Conservation (phyloP, 2,329 filamentous ascomycete genomes). For the Pezicula radicicola region DNA sequence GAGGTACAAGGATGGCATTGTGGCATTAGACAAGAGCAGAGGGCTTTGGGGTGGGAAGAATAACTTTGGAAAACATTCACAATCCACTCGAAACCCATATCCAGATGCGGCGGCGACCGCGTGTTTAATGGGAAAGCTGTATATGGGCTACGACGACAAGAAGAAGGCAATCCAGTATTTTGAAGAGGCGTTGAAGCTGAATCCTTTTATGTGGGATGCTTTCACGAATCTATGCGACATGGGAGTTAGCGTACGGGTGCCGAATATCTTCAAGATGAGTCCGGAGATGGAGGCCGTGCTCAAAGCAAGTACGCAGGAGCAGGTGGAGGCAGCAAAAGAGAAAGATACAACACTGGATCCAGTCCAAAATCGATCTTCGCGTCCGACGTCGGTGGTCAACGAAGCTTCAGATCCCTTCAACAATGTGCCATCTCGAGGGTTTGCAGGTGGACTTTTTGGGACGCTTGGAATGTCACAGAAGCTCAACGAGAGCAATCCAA, state of each 20-base stretch:
- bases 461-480: constrained; percentile 27
- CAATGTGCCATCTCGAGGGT: constrained; percentile 22
- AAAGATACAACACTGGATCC: constrained; percentile 20
- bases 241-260: constrained; percentile 76
- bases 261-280: constrained; percentile 81
- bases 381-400: constrained; percentile 19
- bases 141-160: constrained; percentile 75
- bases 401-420: constrained; percentile 31
- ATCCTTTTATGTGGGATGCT: constrained; percentile 98
- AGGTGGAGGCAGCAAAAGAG: constrained; percentile 15
- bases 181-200: constrained; percentile 82
- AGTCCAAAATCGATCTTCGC: constrained; percentile 20
- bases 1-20: constrained; percentile 75
- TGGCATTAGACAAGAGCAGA: constrained; percentile 78
- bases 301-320: constrained; percentile 23
- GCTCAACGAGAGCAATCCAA: constrained; percentile 31
- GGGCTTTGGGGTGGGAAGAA: constrained; percentile 72
- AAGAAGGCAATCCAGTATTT: constrained; percentile 83
- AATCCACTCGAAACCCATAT: constrained; percentile 68
- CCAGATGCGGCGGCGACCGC: constrained; percentile 84
- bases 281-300: constrained; percentile 56
- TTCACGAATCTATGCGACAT: constrained; percentile 86
- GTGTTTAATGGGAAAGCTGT: constrained; percentile 83
- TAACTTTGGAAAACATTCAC: constrained; percentile 78
- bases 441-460: constrained; percentile 27